Evolutionary conservation across 2,329 filamentous ascomycete genomes (phyloP).

Genomic region (Capronia epimyces): DNA sequence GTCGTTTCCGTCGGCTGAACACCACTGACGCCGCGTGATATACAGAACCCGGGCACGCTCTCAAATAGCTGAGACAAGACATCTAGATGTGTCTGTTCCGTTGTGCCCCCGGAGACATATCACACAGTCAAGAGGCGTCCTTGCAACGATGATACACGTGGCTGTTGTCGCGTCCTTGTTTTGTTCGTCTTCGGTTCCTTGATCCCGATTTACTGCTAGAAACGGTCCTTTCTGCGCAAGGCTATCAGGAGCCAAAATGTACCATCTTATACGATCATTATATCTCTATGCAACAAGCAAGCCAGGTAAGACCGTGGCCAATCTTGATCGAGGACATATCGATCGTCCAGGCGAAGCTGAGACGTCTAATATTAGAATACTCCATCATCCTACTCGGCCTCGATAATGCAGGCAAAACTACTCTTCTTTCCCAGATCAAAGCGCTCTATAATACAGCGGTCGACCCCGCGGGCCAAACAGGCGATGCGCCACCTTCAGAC

Average conservation of each 20-base stretch:
- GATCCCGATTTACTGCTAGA: background rate
- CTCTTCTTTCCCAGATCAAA: slow-evolving; percentile 94
- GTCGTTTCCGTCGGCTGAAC: too few species aligned
- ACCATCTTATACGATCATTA: slow-evolving; percentile 89
- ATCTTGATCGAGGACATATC: background rate
- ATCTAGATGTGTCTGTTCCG: too few species aligned
- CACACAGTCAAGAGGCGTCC: background rate
- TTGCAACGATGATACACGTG: slow-evolving; percentile 21
- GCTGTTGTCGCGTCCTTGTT: slow-evolving; percentile 6
- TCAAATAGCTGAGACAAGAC: too few species aligned
- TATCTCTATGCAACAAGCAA: slow-evolving; percentile 96
- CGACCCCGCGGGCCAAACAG: slow-evolving; percentile 36
- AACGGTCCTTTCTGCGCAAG: background rate
- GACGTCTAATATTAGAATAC: slow-evolving; percentile 66
- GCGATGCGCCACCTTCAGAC: slow-evolving; percentile 50
- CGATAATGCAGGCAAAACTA: slow-evolving; percentile 97
- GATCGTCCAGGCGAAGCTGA: background rate
- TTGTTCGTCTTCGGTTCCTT: slow-evolving; percentile 3
- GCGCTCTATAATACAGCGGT: slow-evolving; percentile 63
- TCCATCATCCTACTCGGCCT: slow-evolving; percentile 94
- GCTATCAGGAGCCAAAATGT: slow-evolving; percentile 54
- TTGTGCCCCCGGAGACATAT: background rate
- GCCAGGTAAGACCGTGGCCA: slow-evolving; percentile 59
- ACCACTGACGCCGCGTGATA: too few species aligned
- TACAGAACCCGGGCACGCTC: too few species aligned